Evolutionary conservation across 176 grass and related monocot species (phyloP).

Genomic region (Phragmites australis): DNA sequence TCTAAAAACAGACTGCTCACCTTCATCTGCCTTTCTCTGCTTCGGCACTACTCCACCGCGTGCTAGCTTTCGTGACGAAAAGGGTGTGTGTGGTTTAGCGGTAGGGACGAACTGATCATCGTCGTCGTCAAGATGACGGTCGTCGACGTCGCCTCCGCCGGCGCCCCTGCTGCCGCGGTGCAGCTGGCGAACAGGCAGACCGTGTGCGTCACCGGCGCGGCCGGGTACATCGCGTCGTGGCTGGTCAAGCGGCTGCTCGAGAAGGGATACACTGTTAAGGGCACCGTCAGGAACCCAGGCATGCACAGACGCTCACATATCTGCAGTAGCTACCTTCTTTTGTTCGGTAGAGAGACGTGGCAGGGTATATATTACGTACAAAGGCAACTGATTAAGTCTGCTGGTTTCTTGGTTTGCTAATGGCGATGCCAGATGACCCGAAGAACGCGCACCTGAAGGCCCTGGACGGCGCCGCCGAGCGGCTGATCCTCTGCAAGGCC

Average conservation of each 20-base stretch:
- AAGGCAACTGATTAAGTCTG: not conserved
- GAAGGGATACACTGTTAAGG: slow-evolving; percentile 86
- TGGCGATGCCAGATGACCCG: slow-evolving; percentile 54
- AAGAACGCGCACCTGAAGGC: slow-evolving; percentile 89
- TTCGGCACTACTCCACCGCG: slow-evolving; percentile 25
- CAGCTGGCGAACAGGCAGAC: slow-evolving; percentile 41
- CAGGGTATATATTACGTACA: not conserved
- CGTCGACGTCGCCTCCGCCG: slow-evolving; percentile 24
- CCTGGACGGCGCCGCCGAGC: slow-evolving; percentile 71
- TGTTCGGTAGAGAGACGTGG: not conserved
- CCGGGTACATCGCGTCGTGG: slow-evolving; percentile 89
- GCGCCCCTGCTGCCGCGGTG: not conserved
- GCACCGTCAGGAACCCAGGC: slow-evolving; percentile 93
- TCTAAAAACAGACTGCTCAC: slow-evolving; percentile 24
- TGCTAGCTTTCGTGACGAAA: not conserved
- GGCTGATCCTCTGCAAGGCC: slow-evolving; percentile 84
- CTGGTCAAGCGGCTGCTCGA: slow-evolving; percentile 82
- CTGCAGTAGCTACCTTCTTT: too few relatives aligned
- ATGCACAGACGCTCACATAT: slow-evolving; percentile 5
- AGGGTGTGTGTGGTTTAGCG: not conserved
- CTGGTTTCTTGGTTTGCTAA: not conserved
- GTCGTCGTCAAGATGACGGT: slow-evolving; percentile 25
- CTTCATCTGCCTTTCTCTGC: not conserved
- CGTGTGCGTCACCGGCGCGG: slow-evolving; percentile 90
- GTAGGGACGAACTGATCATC: not conserved